These are phyloP conservation scores for Wickerhamomyces kurtzmanii DNA, from an alignment of 805 yeast species.

Conservation along the genomic window DNA sequence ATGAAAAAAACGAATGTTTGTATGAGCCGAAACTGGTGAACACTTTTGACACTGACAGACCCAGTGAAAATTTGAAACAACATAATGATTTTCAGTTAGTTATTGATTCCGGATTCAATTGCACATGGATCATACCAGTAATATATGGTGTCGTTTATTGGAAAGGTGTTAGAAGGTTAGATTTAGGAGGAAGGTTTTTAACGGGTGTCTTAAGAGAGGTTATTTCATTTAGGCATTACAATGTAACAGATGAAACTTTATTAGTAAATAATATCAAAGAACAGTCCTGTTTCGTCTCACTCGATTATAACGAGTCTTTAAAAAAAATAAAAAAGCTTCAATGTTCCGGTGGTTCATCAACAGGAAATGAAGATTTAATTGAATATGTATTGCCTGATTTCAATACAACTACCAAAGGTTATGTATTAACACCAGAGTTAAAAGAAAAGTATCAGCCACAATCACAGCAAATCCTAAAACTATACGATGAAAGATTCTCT, in stretches of 20 bases:
- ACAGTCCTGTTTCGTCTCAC: slow-evolving; percentile 58
- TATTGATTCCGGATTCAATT: slow-evolving; percentile 80
- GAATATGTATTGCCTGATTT: slow-evolving; percentile 86
- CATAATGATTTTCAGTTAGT: slow-evolving; percentile 63
- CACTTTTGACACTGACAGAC: slow-evolving; percentile 3
- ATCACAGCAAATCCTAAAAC: slow-evolving; percentile 54
- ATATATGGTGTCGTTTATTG: slow-evolving; percentile 69
- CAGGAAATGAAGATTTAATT: slow-evolving; percentile 25
- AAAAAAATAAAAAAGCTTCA: slow-evolving; percentile 25
- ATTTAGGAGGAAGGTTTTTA: slow-evolving; percentile 79
- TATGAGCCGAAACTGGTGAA: slow-evolving; percentile 15
- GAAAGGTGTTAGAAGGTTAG: slow-evolving; percentile 68
- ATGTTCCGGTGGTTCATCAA: slow-evolving; percentile 19
- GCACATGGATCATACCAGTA: slow-evolving; percentile 83
- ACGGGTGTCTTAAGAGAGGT: slow-evolving; percentile 79
- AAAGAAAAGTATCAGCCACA: slow-evolving; percentile 21
- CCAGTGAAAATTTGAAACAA: slow-evolving; percentile 8
- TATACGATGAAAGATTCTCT: slow-evolving; percentile 80
- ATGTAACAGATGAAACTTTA: slow-evolving; percentile 84
- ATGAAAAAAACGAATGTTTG: slow-evolving; percentile 15
- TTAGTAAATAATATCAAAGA: slow-evolving; percentile 83
- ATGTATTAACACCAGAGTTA: slow-evolving; percentile 32
- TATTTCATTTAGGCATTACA: slow-evolving; percentile 84
- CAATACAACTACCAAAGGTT: slow-evolving; percentile 72
- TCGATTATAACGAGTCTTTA: slow-evolving; percentile 41